Evolutionary conservation across 1,284 basidiomycete genomes (phyloP).

Genomic region (Ceratobasidium theobromae): DNA sequence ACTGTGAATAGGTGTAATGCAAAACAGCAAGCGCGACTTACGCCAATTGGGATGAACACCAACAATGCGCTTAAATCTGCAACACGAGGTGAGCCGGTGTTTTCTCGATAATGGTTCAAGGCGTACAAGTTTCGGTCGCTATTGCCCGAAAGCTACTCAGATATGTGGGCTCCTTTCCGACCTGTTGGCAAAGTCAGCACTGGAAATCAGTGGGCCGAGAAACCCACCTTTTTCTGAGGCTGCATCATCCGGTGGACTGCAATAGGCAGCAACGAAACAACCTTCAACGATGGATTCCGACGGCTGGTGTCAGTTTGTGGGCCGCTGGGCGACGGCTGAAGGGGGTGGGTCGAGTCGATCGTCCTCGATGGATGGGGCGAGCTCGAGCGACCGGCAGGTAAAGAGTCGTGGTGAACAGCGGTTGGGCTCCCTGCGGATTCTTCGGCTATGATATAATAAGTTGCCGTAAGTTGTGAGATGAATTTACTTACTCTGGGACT

Average conservation of each 20-base stretch:
- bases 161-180: conserved; percentile 29
- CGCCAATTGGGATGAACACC: conserved; percentile 67
- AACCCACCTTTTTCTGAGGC: conserved; percentile 9
- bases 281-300: background rate
- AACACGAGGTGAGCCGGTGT: background rate
- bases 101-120: background rate
- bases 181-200: background rate
- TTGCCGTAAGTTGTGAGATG: background rate
- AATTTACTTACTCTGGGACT: background rate
- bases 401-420: background rate
- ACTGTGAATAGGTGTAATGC: conserved; percentile 40
- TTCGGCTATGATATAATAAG: background rate
- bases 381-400: background rate
- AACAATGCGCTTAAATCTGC: conserved; percentile 68
- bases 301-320: background rate
- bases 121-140: conserved; percentile 32
- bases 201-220: background rate
- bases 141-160: conserved; percentile 33
- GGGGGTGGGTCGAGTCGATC: too few species aligned
- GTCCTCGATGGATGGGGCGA: background rate
- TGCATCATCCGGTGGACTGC: conserved; percentile 17
- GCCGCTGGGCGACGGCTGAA: too few species aligned
- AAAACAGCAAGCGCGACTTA: conserved; percentile 52
- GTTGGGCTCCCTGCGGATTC: too few species aligned
- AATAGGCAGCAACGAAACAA: background rate